Conservation (phyloP, 202 grass and related monocot genomes). For the Miscanthus sacchariflorus region DNA sequence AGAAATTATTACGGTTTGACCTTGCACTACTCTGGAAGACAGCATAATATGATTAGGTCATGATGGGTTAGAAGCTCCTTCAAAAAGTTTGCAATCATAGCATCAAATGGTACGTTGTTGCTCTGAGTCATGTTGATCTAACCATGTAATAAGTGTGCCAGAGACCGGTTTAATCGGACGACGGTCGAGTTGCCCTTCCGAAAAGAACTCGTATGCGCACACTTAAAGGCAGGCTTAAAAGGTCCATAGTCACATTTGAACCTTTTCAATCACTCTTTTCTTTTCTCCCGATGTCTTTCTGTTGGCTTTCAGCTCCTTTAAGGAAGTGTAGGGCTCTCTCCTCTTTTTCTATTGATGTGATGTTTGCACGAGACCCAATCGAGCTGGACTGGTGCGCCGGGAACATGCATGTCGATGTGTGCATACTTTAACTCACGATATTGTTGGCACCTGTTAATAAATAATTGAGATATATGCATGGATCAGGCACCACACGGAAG, state of each 20-base stretch:
- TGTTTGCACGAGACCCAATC: slow-evolving; percentile 45
- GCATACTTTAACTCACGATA: neutral
- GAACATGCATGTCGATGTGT: slow-evolving; percentile 7
- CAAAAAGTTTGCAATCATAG: slow-evolving; percentile 73
- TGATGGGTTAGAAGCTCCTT: slow-evolving; percentile 60
- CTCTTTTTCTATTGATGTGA: slow-evolving; percentile 59
- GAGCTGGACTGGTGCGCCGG: slow-evolving; percentile 31
- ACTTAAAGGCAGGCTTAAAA: slow-evolving; percentile 55
- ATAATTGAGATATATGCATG: neutral
- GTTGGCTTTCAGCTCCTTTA: slow-evolving; percentile 42
- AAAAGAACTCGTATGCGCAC: slow-evolving; percentile 36
- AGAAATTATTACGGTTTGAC: neutral
- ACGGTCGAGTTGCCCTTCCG: neutral
- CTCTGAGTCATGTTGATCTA: slow-evolving; percentile 46
- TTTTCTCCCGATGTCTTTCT: slow-evolving; percentile 44
- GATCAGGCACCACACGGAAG: neutral
- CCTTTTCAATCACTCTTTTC: slow-evolving; percentile 36
- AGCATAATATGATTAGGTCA: slow-evolving; percentile 61
- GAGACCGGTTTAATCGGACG: slow-evolving; percentile 39
- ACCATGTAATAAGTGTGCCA: slow-evolving; percentile 12
- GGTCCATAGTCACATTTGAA: slow-evolving; percentile 40
- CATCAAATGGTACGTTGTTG: slow-evolving; percentile 7
- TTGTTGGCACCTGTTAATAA: slow-evolving; percentile 13
- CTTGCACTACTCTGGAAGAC: neutral
- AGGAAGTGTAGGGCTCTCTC: slow-evolving; percentile 20